Evolutionary conservation across 129 eudicot species (phyloP), one percentile per base, ranked within the genome.

Genomic region (Flaveria ramosissima): DNA sequence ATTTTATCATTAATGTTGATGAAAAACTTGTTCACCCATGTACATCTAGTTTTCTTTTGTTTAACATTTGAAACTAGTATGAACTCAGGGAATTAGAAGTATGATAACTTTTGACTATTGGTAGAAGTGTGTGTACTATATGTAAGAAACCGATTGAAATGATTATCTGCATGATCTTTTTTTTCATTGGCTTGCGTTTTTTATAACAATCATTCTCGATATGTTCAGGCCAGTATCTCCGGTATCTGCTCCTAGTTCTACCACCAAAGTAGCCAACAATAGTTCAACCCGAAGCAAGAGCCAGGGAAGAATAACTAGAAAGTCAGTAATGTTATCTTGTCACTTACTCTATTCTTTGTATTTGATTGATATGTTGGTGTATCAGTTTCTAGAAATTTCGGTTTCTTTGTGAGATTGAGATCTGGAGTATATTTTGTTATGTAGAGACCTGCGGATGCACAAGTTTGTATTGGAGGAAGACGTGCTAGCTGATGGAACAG

Each of bases 361-460:
- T 64, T 51, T 73, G 41, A 32, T 67, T 68, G 53, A 68, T 60
- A 66, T 42, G 20, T 41, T 59, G 20, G 41, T 12, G 13, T 20
- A 20, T 78, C 11, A 5, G 16, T 47, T 57, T 41, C 9, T 45
- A 60, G 30, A 72, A 16, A 19, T 53, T 60, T 73, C 36, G 42
- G 9, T 45, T 17, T 53, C 43, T 69, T 60, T 57, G 47, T 48
- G 72, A 50, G 51, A 46, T 64, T 65, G 64, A 64, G 17, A 53
- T 39, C 55, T 46, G 20, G 7, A 52, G 7, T 63, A 15, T 63
- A 39, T 79, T 39, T 65, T 30, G 67, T 70, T 70, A 52, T 81
- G 39, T 68, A 94, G 99, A 83, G 97, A 94, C 82, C 55, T 87
- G 83, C 78, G 93, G 61, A 78, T 91, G 96, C 99, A 94, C 67